These are phyloP conservation scores for Smallanthus sonchifolius DNA, from an alignment of 129 eudicot species.

Conservation along the genomic window DNA sequence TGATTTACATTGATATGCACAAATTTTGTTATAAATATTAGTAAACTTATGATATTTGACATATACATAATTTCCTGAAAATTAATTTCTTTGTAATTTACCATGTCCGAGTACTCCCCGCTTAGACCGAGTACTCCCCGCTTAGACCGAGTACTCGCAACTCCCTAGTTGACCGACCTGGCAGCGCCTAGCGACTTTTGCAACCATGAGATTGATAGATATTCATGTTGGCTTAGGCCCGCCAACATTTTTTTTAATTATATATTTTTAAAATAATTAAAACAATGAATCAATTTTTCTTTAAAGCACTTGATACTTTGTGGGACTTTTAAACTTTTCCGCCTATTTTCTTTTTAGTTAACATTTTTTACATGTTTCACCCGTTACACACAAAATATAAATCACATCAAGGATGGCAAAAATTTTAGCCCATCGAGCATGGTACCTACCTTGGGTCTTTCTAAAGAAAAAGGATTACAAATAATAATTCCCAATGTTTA, in stretches of 20 bases:
- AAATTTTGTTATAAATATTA: no score
- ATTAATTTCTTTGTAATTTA: no score
- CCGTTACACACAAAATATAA: neutral
- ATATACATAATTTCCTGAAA: no score
- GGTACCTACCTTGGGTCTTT: constrained; percentile 5
- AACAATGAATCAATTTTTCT: neutral
- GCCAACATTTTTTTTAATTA: neutral
- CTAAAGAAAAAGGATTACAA: neutral
- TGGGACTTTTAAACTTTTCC: neutral
- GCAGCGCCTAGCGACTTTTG: no score
- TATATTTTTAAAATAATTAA: neutral
- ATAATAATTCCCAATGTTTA: neutral
- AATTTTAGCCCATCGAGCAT: neutral
- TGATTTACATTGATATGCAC: no score
- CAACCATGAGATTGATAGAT: no score
- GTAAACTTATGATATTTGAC: no score
- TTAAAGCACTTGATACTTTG: neutral
- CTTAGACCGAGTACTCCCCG: no score
- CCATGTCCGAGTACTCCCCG: no score
- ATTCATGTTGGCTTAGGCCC: constrained; percentile 6
- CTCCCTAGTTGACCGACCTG: no score
- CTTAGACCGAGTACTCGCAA: no score
- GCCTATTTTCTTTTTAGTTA: neutral
- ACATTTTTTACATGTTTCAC: neutral
- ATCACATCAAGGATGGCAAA: neutral